Percentiles rank a stretch among this genome's conserved stretches.
phyloP scores from a whole-genome alignment of 768 basidiomycete genomes.

The Cystobasidiopsis lactophilus region DNA sequence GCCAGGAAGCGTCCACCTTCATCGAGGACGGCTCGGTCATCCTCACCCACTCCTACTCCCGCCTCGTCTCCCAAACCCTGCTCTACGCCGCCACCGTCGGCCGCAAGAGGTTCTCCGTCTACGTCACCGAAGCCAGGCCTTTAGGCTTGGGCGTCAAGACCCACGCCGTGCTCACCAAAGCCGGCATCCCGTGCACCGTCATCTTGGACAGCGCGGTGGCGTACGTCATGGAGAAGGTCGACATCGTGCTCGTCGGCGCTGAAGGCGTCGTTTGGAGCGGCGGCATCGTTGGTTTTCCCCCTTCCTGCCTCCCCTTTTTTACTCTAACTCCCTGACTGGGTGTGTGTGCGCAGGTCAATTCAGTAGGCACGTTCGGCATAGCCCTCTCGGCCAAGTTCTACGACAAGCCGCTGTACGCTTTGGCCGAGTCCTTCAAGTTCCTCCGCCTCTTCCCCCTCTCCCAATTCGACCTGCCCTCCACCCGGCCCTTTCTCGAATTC shows the following conservation, averaged over 20 bases:
- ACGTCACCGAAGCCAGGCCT: slow-evolving; percentile 88
- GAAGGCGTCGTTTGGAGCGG: slow-evolving; percentile 97
- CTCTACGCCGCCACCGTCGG: slow-evolving; percentile 53
- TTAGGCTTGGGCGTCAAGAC: slow-evolving; percentile 51
- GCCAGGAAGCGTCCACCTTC: slow-evolving; percentile 57
- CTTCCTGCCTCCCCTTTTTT: no score
- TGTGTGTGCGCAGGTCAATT: background rate
- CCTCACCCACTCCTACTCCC: slow-evolving; percentile 86
- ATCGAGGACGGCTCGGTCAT: slow-evolving; percentile 28
- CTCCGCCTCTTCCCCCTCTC: slow-evolving; percentile 10
- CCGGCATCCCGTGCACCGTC: slow-evolving; percentile 83
- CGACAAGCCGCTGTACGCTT: slow-evolving; percentile 79
- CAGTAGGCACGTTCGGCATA: slow-evolving; percentile 82
- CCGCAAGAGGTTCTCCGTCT: slow-evolving; percentile 84
- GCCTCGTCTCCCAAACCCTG: slow-evolving; percentile 83
- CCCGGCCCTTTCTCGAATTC: slow-evolving; percentile 4
- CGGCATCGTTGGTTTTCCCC: slow-evolving; percentile 65
- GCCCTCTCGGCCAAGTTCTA: slow-evolving; percentile 85
- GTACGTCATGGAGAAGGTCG: slow-evolving; percentile 47
- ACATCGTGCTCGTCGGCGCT: slow-evolving; percentile 63
- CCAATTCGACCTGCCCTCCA: slow-evolving; percentile 10
- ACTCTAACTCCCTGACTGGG: no score
- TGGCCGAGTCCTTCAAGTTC: slow-evolving; percentile 13
- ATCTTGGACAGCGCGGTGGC: slow-evolving; percentile 91
- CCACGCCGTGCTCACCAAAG: slow-evolving; percentile 60